Base-by-base conservation (phyloP, 75 land plant species). In the Selaginella moellendorffii region DNA sequence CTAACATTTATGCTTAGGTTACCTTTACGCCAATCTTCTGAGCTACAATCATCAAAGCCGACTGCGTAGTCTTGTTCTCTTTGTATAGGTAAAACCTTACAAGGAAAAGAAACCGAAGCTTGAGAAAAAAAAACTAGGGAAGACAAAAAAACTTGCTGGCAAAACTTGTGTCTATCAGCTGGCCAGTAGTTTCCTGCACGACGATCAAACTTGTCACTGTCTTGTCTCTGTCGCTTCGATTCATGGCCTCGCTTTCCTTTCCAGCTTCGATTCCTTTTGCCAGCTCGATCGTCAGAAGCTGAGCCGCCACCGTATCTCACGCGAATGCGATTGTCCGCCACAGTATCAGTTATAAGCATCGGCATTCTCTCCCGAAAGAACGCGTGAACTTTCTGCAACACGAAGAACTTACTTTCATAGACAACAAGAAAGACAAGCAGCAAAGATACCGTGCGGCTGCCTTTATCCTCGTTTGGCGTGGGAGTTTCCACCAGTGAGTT, bases 21-120 rank as follows among this genome's bases (percentile, higher is more conserved):
- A 92, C 97, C 86, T 85, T 84, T 36, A 92, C 66, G 2, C 88
- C 96, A 54, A 92, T 83, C 97, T 86, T 92, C 71, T 83, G 87
- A 36, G 82, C 86, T 25, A 92, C 77, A 30, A 92, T 52, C 27
- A 77, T 76, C 68, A 92, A 65, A 54, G 97, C 84, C 62, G 87
- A 93, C 26, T 92, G 97, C 10, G 97, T 88, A 26, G 83, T 86
- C 77, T 92, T 92, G 68, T 92, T 88, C 68, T 92, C 97, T 74
- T 92, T 92, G 67, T 69, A 92, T 26, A 92, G 81, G 64, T 83
- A 69, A 69, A 92, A 92, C 76, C 97, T 92, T 69, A 65, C 25
- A 14, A 12, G 18, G 26, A 52, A 65, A 23, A 17, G 62, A n/a
- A 52, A 19, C 17, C 52, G 52, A 17, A 61, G 31, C 31, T 31